Conservation (phyloP, 108 stramenopile species). For the Cyclotella atomus region DNA sequence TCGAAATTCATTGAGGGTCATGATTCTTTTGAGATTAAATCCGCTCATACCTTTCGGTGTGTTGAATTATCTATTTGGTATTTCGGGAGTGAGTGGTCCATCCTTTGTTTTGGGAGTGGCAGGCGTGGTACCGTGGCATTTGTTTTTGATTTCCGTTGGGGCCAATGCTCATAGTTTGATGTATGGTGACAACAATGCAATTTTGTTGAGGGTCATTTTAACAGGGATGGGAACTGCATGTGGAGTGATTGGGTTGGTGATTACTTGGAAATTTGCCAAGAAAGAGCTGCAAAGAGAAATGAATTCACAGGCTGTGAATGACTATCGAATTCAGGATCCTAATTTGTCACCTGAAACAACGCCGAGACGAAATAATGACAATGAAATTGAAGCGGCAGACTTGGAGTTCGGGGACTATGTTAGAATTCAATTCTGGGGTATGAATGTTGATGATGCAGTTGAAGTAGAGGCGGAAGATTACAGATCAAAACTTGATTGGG, state of each 20-base stretch:
- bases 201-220: constrained; percentile 24
- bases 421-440: constrained; percentile 20
- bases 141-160: constrained; percentile 37
- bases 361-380: not conserved
- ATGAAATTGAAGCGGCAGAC: constrained; percentile 28
- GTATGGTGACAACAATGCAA: not conserved
- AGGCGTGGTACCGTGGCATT: constrained; percentile 42
- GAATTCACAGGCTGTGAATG: not conserved
- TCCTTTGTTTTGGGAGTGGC: constrained; percentile 32
- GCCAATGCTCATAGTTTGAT: constrained; percentile 24
- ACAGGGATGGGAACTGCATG: constrained; percentile 23
- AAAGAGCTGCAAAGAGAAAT: constrained; percentile 45
- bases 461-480: constrained; percentile 16
- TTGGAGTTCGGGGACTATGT: constrained; percentile 33
- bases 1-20: constrained; percentile 33
- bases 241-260: constrained; percentile 43
- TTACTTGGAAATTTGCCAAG: constrained; percentile 52
- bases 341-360: not conserved
- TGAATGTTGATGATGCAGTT: not conserved
- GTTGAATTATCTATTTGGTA: constrained; percentile 48
- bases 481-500: constrained; percentile 29
- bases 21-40: constrained; percentile 43
- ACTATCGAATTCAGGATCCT: constrained; percentile 5
- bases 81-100: constrained; percentile 26
- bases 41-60: constrained; percentile 43